These are phyloP conservation scores for Leptoxyphium fumago DNA, from an alignment of 2,329 filamentous ascomycete species.

Conservation along the genomic window DNA sequence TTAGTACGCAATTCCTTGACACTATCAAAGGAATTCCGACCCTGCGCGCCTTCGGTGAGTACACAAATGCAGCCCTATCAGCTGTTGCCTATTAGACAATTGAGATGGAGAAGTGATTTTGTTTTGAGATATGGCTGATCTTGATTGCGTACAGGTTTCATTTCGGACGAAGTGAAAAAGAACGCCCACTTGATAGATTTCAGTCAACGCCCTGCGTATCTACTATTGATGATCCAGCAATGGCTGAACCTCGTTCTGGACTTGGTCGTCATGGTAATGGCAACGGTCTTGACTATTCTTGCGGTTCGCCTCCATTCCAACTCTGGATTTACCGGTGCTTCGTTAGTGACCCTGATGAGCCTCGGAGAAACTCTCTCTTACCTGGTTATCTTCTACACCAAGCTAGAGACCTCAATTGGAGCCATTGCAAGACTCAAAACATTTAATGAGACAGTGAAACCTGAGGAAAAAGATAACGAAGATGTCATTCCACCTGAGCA, in stretches of 20 bases:
- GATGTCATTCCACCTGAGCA: background rate
- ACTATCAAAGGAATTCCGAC: constrained; percentile 34
- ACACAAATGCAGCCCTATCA: constrained; percentile 21
- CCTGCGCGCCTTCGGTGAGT: constrained; percentile 39
- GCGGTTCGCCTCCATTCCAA: constrained; percentile 23
- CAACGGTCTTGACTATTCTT: constrained; percentile 18
- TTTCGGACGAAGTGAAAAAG: constrained; percentile 9
- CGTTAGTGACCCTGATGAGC: constrained; percentile 36
- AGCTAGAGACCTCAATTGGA: constrained; percentile 43
- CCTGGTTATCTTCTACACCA: constrained; percentile 40
- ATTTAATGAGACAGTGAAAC: constrained; percentile 26
- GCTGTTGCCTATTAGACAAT: background rate
- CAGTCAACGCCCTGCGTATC: constrained; percentile 31
- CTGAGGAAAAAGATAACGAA: background rate
- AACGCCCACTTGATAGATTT: constrained; percentile 24
- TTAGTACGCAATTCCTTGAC: constrained; percentile 34
- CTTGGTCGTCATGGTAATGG: constrained; percentile 15
- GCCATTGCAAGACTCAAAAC: constrained; percentile 40
- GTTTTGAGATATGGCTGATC: background rate
- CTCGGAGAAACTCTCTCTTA: constrained; percentile 39
- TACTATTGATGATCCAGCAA: constrained; percentile 30
- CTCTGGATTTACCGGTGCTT: background rate
- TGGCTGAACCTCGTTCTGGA: constrained; percentile 30
- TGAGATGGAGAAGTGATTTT: background rate
- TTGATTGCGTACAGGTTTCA: background rate